Base-by-base conservation (phyloP, 805 yeast species). In the Kuraishia borneana region DNA sequence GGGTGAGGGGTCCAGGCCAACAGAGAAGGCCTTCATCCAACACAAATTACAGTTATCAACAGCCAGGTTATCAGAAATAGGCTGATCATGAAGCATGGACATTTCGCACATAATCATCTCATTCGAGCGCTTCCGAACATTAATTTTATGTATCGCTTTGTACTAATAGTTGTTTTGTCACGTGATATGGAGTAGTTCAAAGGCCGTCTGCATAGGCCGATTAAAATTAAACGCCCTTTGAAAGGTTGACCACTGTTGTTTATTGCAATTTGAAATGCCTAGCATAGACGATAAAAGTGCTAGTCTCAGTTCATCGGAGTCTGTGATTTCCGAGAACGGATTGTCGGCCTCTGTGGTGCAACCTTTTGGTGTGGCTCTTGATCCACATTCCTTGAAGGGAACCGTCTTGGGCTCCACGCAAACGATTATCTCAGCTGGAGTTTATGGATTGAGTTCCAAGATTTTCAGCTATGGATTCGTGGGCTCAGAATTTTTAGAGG, bases 391-490 rank as follows among this genome's bases (percentile, higher is more conserved):
- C 25, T 47, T 76, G 30, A 61, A 58, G 31, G 72, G 68, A 30
- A 52, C 68, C 9, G 61, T 58, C 23, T 70, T 74, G 46, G 66
- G 76, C 18, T 64, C 78, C 18, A 73, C 83, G 10, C 59, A 62
- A 32, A 66, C 73, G 32, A 58, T 76, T 22, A 61, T 77, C 39
- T 56, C 65, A 36, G 71, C 78, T 36, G 63, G 79, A 5, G 50
- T 77, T 21, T 76, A 74, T 47, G 50, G 70, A 39, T 49, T 65
- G 37, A 63, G 65, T 28, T 54, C 65, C 39, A 65, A 69, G 41
- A 64, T 82, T 41, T 83, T 83, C 60, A 68, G 78, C 39, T 88
- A 80, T 56, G 76, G 77, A 42, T 67, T 85, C 10, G 61, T 73
- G 28, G 77, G 75, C n/a, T 71, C 73, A 36, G 65, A 72, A 4